Evolutionary conservation across 176 grass and related monocot species (phyloP).

Genomic region (Pharus latifolius): DNA sequence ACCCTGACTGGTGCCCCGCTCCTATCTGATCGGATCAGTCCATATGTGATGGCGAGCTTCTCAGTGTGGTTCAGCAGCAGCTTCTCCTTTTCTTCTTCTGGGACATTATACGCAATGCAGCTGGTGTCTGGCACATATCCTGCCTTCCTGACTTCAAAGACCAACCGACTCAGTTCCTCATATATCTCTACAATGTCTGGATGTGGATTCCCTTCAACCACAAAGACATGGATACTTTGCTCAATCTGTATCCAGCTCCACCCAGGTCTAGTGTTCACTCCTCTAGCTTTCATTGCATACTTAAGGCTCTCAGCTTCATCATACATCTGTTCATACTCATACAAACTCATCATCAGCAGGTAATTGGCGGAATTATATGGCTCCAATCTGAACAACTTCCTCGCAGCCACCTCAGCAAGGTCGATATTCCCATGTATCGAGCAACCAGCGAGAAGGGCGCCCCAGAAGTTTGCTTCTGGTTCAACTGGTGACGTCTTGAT

Average conservation of each 20-base stretch:
- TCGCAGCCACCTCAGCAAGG: constrained; percentile 50
- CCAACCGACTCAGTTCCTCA: constrained; percentile 23
- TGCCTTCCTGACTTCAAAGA: constrained; percentile 35
- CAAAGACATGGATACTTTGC: constrained; percentile 52
- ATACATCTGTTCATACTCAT: constrained; percentile 46
- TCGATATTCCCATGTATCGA: constrained; percentile 49
- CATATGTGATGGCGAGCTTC: constrained; percentile 73
- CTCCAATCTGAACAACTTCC: constrained; percentile 60
- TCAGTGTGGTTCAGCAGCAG: constrained; percentile 66
- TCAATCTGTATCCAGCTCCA: constrained; percentile 77
- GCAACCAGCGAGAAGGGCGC: constrained; percentile 59
- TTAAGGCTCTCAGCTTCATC: constrained; percentile 78
- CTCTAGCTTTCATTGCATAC: constrained; percentile 56
- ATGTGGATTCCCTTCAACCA: constrained; percentile 49
- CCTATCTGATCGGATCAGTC: constrained; percentile 42
- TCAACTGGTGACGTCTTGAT: constrained; percentile 38
- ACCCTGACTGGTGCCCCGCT: constrained; percentile 51
- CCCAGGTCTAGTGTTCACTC: constrained; percentile 32
- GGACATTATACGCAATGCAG: constrained; percentile 53
- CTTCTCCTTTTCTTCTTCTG: constrained; percentile 54
- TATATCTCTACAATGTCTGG: constrained; percentile 60
- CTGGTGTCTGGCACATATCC: constrained; percentile 66
- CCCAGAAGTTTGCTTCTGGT: constrained; percentile 49
- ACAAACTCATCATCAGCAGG: constrained; percentile 70
- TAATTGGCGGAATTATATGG: constrained; percentile 78